A percentile compares a stretch with the other conserved stretches of the same genome.
Evolutionary conservation across 164 flowering plant species (phyloP).

Genomic region (Berberis thunbergii): DNA sequence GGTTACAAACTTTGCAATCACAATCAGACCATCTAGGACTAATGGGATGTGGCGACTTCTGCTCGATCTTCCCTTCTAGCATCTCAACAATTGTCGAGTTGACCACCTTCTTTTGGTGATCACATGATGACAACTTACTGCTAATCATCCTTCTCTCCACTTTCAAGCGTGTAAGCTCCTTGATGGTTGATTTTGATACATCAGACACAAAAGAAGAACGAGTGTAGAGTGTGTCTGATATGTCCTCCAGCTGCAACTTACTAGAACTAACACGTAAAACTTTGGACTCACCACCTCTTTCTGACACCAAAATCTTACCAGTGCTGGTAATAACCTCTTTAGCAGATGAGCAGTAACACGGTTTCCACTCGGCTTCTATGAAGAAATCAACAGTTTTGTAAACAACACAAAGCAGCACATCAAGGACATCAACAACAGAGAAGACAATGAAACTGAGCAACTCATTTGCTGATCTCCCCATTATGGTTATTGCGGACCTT

Average conservation of each 20-base stretch:
- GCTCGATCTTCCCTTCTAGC: slow-evolving; percentile 62
- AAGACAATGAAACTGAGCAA: slow-evolving; percentile 68
- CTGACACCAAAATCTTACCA: slow-evolving; percentile 75
- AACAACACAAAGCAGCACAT: slow-evolving; percentile 50
- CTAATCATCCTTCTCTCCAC: slow-evolving; percentile 8
- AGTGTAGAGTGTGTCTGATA: slow-evolving; percentile 82
- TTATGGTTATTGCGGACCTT: slow-evolving; percentile 20
- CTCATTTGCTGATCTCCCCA: slow-evolving; percentile 41
- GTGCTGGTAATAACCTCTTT: slow-evolving; percentile 55
- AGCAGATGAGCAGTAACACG: slow-evolving; percentile 77
- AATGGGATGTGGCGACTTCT: slow-evolving; percentile 33
- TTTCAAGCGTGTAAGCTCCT: slow-evolving; percentile 34
- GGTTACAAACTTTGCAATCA: slow-evolving; percentile 54
- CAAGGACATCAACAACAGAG: slow-evolving; percentile 58
- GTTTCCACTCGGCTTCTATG: slow-evolving; percentile 76
- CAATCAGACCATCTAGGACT: slow-evolving; percentile 94
- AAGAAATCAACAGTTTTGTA: slow-evolving; percentile 61
- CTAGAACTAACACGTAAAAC: slow-evolving; percentile 49
- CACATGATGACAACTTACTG: not conserved
- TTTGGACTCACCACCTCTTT: slow-evolving; percentile 68
- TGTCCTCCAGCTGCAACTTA: slow-evolving; percentile 67
- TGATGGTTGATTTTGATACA: slow-evolving; percentile 41
- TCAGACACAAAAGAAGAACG: slow-evolving; percentile 72
- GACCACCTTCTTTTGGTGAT: slow-evolving; percentile 17
- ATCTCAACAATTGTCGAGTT: slow-evolving; percentile 71